Evolutionary conservation across 2,329 filamentous ascomycete species (phyloP).

Genomic region (Colletotrichum musae): DNA sequence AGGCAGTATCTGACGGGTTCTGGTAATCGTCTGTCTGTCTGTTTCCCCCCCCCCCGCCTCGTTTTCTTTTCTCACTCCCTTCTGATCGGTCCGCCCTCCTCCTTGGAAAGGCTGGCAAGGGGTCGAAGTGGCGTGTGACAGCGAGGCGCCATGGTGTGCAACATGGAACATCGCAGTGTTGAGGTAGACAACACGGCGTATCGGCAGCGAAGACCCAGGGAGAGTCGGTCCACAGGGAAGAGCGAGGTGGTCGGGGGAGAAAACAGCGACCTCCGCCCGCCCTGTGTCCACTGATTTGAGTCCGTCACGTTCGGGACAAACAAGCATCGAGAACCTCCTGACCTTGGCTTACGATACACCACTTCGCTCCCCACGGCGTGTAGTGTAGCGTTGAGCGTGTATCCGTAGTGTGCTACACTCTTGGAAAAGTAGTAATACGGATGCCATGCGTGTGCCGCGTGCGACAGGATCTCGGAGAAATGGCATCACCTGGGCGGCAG

Average conservation of each 20-base stretch:
- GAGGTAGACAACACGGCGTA: neutral
- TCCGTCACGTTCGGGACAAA: neutral
- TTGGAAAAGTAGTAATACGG: slow-evolving; percentile 1
- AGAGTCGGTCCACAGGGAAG: slow-evolving; percentile 13
- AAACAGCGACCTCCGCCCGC: too few relatives aligned
- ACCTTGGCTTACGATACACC: slow-evolving; percentile 14
- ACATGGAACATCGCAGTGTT: slow-evolving; percentile 30
- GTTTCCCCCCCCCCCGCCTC: too few relatives aligned
- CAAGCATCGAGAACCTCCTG: slow-evolving; percentile 18
- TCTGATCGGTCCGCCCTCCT: neutral
- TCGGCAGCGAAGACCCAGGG: slow-evolving; percentile 20
- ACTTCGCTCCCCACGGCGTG: neutral
- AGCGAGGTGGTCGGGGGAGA: neutral
- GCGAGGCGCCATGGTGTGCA: slow-evolving; percentile 23
- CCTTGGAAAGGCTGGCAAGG: neutral
- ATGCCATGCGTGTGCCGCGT: neutral
- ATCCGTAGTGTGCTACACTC: slow-evolving; percentile 11
- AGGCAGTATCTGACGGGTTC: too few relatives aligned
- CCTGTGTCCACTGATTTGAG: too few relatives aligned
- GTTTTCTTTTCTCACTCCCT: neutral
- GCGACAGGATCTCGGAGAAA: slow-evolving; percentile 33
- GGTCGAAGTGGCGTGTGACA: neutral
- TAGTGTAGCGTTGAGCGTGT: neutral
- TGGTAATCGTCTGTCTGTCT: too few relatives aligned
- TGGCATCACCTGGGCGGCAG: slow-evolving; percentile 41